A percentile compares a stretch with the other conserved stretches of the same genome.
Evolutionary conservation across 2,329 filamentous ascomycete genomes (phyloP).

Genomic region (Pestalotiopsis sp.): DNA sequence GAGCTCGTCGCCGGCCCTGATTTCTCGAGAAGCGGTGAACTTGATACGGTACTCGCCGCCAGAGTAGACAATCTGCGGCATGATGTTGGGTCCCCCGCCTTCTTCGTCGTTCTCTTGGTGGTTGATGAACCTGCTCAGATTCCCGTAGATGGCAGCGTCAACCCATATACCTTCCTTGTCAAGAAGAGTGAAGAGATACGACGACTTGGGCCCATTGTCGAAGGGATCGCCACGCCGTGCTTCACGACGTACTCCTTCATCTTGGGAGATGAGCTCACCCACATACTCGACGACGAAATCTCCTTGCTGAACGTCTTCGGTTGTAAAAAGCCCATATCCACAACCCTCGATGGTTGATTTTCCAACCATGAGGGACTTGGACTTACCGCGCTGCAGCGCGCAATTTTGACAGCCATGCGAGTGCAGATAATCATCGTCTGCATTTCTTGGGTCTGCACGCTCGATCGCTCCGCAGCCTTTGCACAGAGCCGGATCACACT

Average conservation of each 20-base stretch:
- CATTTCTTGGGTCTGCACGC: constrained; percentile 70
- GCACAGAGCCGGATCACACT: constrained; percentile 81
- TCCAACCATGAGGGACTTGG: constrained; percentile 70
- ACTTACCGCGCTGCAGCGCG: constrained; percentile 67
- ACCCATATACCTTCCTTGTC: constrained; percentile 68
- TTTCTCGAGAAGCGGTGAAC: constrained; percentile 68
- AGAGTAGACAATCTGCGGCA: constrained; percentile 69
- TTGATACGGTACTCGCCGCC: constrained; percentile 78
- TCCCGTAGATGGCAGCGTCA: constrained; percentile 77
- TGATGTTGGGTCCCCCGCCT: constrained; percentile 61
- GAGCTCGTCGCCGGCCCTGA: constrained; percentile 74
- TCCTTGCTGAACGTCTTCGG: constrained; percentile 65
- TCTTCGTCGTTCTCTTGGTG: constrained; percentile 61
- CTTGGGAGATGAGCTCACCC: constrained; percentile 73
- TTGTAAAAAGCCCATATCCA: constrained; percentile 76
- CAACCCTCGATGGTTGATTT: constrained; percentile 68
- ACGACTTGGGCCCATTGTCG: constrained; percentile 64
- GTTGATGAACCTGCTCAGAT: constrained; percentile 84
- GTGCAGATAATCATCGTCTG: constrained; percentile 59
- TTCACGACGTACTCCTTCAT: constrained; percentile 71
- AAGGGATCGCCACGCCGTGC: constrained; percentile 63
- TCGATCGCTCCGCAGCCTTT: constrained; percentile 69
- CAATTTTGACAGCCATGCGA: constrained; percentile 72
- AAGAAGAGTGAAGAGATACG: constrained; percentile 65
- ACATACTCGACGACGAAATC: constrained; percentile 84